phyloP scores from a whole-genome alignment of 1,139 yeast genomes.

The Yamadazyma blattariae region DNA sequence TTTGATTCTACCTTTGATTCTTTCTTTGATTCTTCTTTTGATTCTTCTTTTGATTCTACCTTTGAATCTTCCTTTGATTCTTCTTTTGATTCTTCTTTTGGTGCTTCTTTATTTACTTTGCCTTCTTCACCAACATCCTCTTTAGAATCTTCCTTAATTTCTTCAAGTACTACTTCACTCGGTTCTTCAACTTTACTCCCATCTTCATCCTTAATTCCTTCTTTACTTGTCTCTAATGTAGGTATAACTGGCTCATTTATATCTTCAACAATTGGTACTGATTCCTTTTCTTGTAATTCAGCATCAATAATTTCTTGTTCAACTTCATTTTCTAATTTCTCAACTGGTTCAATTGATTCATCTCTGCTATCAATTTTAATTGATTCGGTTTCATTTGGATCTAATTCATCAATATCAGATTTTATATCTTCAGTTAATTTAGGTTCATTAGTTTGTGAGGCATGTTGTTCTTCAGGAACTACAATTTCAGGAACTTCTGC shows the following conservation, averaged over 20 bases:
- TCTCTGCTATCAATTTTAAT: not conserved
- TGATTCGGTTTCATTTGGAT: not conserved
- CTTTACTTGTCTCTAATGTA: too few relatives aligned
- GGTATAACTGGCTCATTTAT: not conserved
- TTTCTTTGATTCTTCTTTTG: not conserved
- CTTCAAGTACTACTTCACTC: too few relatives aligned
- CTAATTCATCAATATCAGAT: not conserved
- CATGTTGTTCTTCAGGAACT: not conserved
- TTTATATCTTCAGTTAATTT: not conserved
- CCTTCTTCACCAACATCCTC: not conserved
- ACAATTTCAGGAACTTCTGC: too few relatives aligned
- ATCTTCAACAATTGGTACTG: not conserved
- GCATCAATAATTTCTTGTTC: conserved; percentile 1
- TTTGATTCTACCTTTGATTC: conserved; percentile 1
- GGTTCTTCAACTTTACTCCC: too few relatives aligned
- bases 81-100: not conserved
- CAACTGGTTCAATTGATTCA: not conserved
- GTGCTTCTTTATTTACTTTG: conserved; percentile 3
- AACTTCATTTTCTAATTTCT: not conserved
- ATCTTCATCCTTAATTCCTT: too few relatives aligned
- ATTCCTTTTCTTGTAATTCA: conserved; percentile 1
- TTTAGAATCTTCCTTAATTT: not conserved
- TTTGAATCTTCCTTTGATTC: not conserved
- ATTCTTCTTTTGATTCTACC: not conserved
- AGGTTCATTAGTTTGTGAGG: not conserved